Conservation (phyloP, 306 rosid species). For the Cercis canadensis region DNA sequence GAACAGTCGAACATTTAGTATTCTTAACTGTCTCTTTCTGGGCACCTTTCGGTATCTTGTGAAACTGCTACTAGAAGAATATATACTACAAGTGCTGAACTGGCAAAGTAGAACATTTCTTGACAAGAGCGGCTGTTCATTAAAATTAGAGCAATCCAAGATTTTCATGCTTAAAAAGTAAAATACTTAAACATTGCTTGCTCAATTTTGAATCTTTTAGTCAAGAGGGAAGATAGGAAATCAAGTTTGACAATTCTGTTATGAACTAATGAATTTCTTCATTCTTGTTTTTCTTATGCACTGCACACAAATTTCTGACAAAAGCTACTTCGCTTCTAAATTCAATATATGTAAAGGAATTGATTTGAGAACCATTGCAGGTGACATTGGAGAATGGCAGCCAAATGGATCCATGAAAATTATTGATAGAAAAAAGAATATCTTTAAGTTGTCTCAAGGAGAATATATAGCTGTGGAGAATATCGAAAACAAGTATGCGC, state of each 20-base stretch:
- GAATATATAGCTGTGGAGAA: slow-evolving; percentile 93
- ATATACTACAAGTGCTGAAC: too few species aligned
- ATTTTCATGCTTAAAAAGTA: too few species aligned
- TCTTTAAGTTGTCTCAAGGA: slow-evolving; percentile 94
- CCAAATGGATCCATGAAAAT: slow-evolving; percentile 87
- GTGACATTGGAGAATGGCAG: slow-evolving; percentile 98
- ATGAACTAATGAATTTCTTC: slow-evolving; percentile 14
- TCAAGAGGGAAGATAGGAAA: background rate
- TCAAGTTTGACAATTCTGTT: slow-evolving; percentile 10
- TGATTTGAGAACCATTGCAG: slow-evolving; percentile 50
- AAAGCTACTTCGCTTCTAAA: slow-evolving; percentile 2
- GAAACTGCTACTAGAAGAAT: too few species aligned
- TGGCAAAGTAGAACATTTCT: too few species aligned
- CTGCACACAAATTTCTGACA: background rate
- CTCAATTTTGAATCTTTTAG: too few species aligned
- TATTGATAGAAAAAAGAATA: slow-evolving; percentile 87
- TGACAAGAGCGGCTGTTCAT: background rate
- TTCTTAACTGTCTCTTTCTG: too few species aligned
- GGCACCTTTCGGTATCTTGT: too few species aligned
- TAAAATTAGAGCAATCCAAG: slow-evolving; percentile 6
- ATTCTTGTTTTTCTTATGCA: background rate
- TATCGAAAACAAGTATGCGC: slow-evolving; percentile 74
- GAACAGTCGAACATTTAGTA: background rate
- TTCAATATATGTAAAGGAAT: slow-evolving; percentile 17
- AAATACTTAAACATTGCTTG: too few species aligned